Percentiles rank a stretch among this genome's conserved stretches.
Conservation (phyloP, 768 basidiomycete genomes). For the Lentinula aciculospora region DNA sequence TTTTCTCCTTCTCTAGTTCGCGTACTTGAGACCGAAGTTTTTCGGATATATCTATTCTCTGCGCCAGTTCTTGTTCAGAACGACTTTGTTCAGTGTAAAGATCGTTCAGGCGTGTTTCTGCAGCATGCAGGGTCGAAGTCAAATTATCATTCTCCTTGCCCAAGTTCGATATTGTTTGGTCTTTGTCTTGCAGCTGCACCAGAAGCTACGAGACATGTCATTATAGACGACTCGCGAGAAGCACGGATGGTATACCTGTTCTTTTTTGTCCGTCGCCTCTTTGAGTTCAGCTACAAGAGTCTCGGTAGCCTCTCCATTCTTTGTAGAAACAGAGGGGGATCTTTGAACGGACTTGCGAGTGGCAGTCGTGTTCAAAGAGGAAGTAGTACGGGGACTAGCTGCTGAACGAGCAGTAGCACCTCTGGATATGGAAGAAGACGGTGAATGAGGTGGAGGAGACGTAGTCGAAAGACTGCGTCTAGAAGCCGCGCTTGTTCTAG, state of each 20-base stretch:
- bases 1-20: conserved; percentile 85
- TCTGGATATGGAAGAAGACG: conserved; percentile 40
- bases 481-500: conserved; percentile 36
- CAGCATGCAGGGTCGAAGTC: conserved; percentile 55
- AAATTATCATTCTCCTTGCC: conserved; percentile 61
- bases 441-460: conserved; percentile 36
- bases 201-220: conserved; percentile 48
- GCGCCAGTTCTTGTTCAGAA: conserved; percentile 76
- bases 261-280: conserved; percentile 77
- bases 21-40: conserved; percentile 77
- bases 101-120: conserved; percentile 72
- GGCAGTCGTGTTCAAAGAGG: conserved; percentile 42
- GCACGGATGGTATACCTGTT: conserved; percentile 44
- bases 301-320: conserved; percentile 47
- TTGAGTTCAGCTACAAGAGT: conserved; percentile 58
- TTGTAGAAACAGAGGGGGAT: conserved; percentile 30
- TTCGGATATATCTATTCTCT: conserved; percentile 77
- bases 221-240: conserved; percentile 4
- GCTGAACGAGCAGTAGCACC: conserved; percentile 64
- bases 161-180: conserved; percentile 58
- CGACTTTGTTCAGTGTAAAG: conserved; percentile 78
- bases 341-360: conserved; percentile 50
- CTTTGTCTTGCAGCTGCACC: conserved; percentile 73
- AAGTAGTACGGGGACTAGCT: conserved; percentile 48
- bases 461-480: conserved; percentile 36